Evolutionary conservation across 2,329 filamentous ascomycete species (phyloP).

Genomic region (Ploettnerulaceae sp.): DNA sequence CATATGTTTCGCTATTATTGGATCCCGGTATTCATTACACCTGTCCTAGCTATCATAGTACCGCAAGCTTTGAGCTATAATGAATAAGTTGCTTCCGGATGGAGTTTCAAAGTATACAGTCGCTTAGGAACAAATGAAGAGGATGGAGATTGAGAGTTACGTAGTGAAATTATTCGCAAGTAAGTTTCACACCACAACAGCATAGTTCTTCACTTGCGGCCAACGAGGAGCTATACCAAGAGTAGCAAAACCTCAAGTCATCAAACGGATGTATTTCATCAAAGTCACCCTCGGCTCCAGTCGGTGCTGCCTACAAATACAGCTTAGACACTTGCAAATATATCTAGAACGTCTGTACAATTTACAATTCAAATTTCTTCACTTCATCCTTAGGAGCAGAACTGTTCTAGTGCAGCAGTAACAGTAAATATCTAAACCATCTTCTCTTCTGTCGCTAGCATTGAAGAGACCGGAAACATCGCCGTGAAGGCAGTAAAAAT

Average conservation of each 20-base stretch:
- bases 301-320: conserved; percentile 9
- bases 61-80: too few species aligned
- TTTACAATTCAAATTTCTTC: background rate
- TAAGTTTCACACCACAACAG: too few species aligned
- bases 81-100: too few species aligned
- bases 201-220: too few species aligned
- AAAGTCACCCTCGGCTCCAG: background rate
- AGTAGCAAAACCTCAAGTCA: background rate
- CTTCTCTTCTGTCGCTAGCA: conserved; percentile 26
- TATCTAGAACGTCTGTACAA: background rate
- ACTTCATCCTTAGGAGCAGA: background rate
- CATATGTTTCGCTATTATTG: too few species aligned
- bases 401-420: conserved; percentile 27
- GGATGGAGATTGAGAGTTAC: too few species aligned
- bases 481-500: conserved; percentile 27
- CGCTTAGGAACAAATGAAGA: too few species aligned
- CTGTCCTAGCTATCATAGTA: too few species aligned
- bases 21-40: too few species aligned
- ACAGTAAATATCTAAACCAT: conserved; percentile 32
- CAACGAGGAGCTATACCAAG: too few species aligned
- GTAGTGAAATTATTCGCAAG: too few species aligned
- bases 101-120: too few species aligned
- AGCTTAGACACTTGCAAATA: conserved; percentile 13
- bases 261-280: background rate
- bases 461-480: conserved; percentile 27